Conservation (phyloP, 495 filamentous ascomycete species). For the Zalerion maritima region DNA sequence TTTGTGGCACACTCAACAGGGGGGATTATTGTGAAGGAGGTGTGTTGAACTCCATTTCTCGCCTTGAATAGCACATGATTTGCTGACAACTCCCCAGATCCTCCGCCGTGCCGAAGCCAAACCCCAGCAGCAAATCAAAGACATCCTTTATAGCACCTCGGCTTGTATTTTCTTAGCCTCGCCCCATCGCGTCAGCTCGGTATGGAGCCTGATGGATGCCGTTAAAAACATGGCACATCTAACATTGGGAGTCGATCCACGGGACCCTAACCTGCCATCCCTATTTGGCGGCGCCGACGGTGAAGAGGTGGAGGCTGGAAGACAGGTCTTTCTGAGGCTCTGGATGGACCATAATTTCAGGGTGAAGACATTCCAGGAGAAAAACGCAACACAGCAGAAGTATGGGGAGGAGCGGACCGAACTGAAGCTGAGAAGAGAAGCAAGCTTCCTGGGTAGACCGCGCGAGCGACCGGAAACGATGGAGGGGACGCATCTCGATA, state of each 20-base stretch:
- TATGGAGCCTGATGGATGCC: slow-evolving; percentile 14
- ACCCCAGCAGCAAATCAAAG: slow-evolving; percentile 13
- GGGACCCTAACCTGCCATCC: slow-evolving; percentile 13
- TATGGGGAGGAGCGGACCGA: slow-evolving; percentile 10
- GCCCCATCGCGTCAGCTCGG: slow-evolving; percentile 19
- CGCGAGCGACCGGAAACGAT: slow-evolving; percentile 19
- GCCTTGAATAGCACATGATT: slow-evolving; percentile 4
- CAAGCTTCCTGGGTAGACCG: slow-evolving; percentile 19
- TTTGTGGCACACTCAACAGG: slow-evolving; percentile 23
- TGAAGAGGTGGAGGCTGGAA: slow-evolving; percentile 10
- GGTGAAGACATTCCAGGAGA: slow-evolving; percentile 26
- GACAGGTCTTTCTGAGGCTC: slow-evolving; percentile 14
- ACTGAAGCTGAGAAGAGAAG: slow-evolving; percentile 12
- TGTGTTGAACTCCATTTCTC: slow-evolving; percentile 1
- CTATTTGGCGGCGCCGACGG: slow-evolving; percentile 18
- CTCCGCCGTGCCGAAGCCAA: slow-evolving; percentile 17
- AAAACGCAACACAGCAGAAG: slow-evolving; percentile 8
- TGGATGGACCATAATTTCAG: slow-evolving; percentile 23
- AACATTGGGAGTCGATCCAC: slow-evolving; percentile 11
- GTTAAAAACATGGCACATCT: slow-evolving; percentile 19
- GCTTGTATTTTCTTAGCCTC: slow-evolving; percentile 19
- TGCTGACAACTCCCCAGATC: slow-evolving; percentile 12
- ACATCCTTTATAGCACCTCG: slow-evolving; percentile 16
- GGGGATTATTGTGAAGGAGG: slow-evolving; percentile 25
- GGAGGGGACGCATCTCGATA: slow-evolving; percentile 13